These are phyloP conservation scores for Hyphodiscus sp. DNA, from an alignment of 2,329 filamentous ascomycete species.

Conservation along the genomic window DNA sequence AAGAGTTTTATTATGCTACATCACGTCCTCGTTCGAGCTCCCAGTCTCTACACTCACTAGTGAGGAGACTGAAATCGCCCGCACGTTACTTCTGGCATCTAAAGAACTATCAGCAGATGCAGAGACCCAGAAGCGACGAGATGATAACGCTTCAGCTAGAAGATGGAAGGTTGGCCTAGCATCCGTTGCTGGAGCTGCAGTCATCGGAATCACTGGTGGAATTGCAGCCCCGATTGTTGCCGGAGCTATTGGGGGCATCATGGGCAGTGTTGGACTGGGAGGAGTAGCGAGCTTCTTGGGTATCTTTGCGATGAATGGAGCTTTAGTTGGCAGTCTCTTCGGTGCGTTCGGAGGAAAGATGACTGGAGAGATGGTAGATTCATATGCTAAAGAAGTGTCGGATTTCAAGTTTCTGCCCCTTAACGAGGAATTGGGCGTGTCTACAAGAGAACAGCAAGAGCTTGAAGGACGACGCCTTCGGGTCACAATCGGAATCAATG, in stretches of 20 bases:
- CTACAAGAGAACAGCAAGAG: slow-evolving; percentile 21
- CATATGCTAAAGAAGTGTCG: slow-evolving; percentile 80
- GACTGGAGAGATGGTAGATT: slow-evolving; percentile 78
- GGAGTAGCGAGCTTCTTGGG: slow-evolving; percentile 82
- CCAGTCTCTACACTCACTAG: slow-evolving; percentile 54
- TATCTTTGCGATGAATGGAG: slow-evolving; percentile 77
- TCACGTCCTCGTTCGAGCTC: slow-evolving; percentile 61
- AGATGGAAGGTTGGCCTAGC: slow-evolving; percentile 89
- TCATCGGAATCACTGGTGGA: slow-evolving; percentile 88
- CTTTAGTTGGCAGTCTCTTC: slow-evolving; percentile 80
- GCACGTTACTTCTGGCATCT: slow-evolving; percentile 61
- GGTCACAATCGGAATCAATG: slow-evolving; percentile 80
- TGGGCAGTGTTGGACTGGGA: slow-evolving; percentile 79
- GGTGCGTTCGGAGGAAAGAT: slow-evolving; percentile 80
- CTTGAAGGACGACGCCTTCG: slow-evolving; percentile 50
- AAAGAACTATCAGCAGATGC: slow-evolving; percentile 30
- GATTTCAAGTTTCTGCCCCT: slow-evolving; percentile 77
- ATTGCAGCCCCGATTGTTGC: slow-evolving; percentile 85
- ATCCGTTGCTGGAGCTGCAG: slow-evolving; percentile 75
- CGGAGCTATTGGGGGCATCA: slow-evolving; percentile 74
- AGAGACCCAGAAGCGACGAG: slow-evolving; percentile 64
- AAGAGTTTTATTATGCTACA: slow-evolving; percentile 58
- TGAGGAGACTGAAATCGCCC: slow-evolving; percentile 71
- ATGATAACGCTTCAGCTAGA: slow-evolving; percentile 60
- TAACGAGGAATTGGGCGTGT: slow-evolving; percentile 33